phyloP scores from a whole-genome alignment of 805 yeast genomes.

The Candida sithepensis region DNA sequence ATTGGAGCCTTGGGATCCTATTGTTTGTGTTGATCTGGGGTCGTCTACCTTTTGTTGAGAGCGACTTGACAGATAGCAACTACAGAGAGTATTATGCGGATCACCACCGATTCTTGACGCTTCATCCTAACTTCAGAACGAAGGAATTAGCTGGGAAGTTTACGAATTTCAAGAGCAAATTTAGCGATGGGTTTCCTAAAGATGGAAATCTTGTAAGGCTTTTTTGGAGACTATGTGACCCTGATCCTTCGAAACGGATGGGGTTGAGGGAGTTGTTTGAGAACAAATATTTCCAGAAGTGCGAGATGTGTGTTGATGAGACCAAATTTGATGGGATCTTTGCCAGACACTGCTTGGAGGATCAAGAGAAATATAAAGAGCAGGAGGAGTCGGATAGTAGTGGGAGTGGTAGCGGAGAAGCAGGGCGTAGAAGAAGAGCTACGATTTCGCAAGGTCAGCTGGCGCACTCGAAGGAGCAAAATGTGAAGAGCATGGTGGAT shows the following conservation, averaged over 20 bases:
- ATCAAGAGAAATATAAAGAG: no score
- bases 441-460: not conserved
- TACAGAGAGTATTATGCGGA: slow-evolving; percentile 52
- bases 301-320: slow-evolving; percentile 62
- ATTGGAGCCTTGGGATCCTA: slow-evolving; percentile 71
- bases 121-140: slow-evolving; percentile 34
- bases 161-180: slow-evolving; percentile 27
- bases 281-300: slow-evolving; percentile 60
- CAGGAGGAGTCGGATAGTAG: not conserved
- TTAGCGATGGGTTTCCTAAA: slow-evolving; percentile 19
- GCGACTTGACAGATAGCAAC: slow-evolving; percentile 42
- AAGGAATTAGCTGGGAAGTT: not conserved
- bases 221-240: slow-evolving; percentile 72
- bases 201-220: slow-evolving; percentile 18
- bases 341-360: slow-evolving; percentile 9
- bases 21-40: slow-evolving; percentile 57
- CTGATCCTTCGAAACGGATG: slow-evolving; percentile 51
- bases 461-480: not conserved
- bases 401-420: not conserved
- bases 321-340: slow-evolving; percentile 24
- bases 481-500: not conserved
- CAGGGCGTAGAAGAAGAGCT: no score
- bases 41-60: slow-evolving; percentile 56
- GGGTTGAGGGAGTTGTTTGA: slow-evolving; percentile 48
- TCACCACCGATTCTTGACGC: slow-evolving; percentile 34